Evolutionary conservation across 2,329 filamentous ascomycete genomes (phyloP), one percentile per base, ranked within the genome.

Genomic region (Ceratocystis harringtonii): DNA sequence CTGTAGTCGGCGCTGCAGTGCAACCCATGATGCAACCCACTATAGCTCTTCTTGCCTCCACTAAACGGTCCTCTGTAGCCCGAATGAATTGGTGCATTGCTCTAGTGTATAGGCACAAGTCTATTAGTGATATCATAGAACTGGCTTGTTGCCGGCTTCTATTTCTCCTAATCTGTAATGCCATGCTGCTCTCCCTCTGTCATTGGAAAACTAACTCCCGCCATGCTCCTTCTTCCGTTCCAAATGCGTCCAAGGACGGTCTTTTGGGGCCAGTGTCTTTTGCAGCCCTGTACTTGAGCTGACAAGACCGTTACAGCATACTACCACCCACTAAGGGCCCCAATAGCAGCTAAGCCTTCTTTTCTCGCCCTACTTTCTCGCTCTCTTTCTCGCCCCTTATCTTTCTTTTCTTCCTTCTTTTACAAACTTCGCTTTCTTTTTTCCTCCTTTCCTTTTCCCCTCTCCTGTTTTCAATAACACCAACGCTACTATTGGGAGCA

Each of bases 381-480:
- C 36, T 22, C 48, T 22, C 30, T 19, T 30, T 44, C 30, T 28
- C 32, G 32, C 48, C 45, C 57, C 28, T 52, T 52, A 36, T 48
- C 50, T 62, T 36, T 52, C 17, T 8, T 19, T 25, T 66, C 44
- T 62, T 48, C 55, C 52, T 58, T 50, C n/a, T 45, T 25, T 57
- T 64, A 41, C 17, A 17, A n/a, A 22, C 62, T 22, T 45, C 43
- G 17, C 48, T 32, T 32, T 58, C 44, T 65, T 30, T 44, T 50
- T 17, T 19, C 8, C 62, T 62, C 62, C 25, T 64, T 25, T 61
- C n/a, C 17, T 5, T 15, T n/a, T 19, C 41, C 15, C 19, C 28
- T 57, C 48, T 62, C 55, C 36, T 50, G 43, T 41, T 45, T 55
- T 7, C 30, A 41, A 5, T 41, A 41, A 12, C 36, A 15, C 25